Evolutionary conservation across 2,329 filamentous ascomycete species (phyloP), one percentile per base, ranked within the genome.

Genomic region (Colletotrichum cereale): DNA sequence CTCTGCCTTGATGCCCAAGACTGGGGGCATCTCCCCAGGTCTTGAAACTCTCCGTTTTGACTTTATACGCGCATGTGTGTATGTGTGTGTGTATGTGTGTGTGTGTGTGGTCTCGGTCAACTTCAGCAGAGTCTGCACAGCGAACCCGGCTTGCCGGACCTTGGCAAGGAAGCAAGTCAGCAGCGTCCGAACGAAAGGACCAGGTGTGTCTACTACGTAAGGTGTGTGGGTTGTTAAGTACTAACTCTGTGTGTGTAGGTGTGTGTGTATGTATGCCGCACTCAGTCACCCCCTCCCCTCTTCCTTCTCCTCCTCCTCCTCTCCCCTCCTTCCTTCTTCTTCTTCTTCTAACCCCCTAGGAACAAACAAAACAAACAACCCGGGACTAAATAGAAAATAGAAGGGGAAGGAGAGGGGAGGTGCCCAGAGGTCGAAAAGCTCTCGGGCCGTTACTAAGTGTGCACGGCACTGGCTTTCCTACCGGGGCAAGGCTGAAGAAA

Each of bases 41-140:
- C 21, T 36, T 38, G 53, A 56, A 56, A 56, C 53, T 56, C 53
- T 56, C 53, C 31, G n/a, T 16, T 56, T 56, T 56, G 53, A 56
- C 53, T 56, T 56, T 56, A 16, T 34, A 40, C n/a, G 21, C 12
- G n/a, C 24, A 10, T 34, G 56, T 31, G 21, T n/a, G n/a, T 47
- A 10, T 34, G 31, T 47, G 44, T 47, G 44, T n/a, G 44, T 24
- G 44, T 24, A n/a, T 24, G 44, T 4, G 4, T 8, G 4, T n/a
- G 21, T 44, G 42, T n/a, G 18, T 42, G 18, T 42, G 40, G 40
- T n/a, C 24, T 42, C 38, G 36, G 18, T 44, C 16, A 14, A 31
- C 24, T 31, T 50, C 58, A 48, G 42, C 58, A 50, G 8, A 48
- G 58, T 50, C n/a, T 44, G 24, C 21, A 18, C 34, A 16, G 44